Evolutionary conservation across 2,329 filamentous ascomycete species (phyloP), one percentile per base, ranked within the genome.

Genomic region (Dothistroma septosporum): DNA sequence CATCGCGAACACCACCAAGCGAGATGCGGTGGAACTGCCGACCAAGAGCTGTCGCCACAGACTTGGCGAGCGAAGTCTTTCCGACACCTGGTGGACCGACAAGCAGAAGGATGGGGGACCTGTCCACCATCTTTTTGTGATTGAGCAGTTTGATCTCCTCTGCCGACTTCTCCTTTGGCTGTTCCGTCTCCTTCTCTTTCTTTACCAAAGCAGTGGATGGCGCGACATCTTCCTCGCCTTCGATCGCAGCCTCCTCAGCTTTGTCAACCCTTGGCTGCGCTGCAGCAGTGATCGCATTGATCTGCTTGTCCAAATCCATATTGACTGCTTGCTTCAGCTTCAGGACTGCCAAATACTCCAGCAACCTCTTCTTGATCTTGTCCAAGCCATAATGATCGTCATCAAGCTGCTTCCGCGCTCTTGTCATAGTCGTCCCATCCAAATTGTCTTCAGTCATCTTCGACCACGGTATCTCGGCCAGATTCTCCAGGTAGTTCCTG

Each of bases 1-100:
- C 94, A 70, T 99, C 94, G 58, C 94, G 84, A 2, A 99, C 93
- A 68, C 94, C 94, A 62, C 94, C 94, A 4, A 99, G 86, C 3
- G 94, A 97, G 69, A 99, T 97, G 50, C 94, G 87, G 76, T 99
- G 93, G 75, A 99, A 99, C 75, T 97, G 96, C 65, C 94, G 87
- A 16, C 93, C 93, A 11, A 99, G 82, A 1, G 94, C 92, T 16
- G 90, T 90, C 1, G 94, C 94, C 24, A 99, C 88, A 1, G 93
- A 97, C 69, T 92, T 91, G 32, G 94, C 94, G 50, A 99, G 81
- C 69, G 91, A 96, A 0, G 94, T 99, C 82, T 99, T 99, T 65
- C 94, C 94, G 2, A 93, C 92, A 53, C 94, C 94, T 1, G 94
- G 94, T 12, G 94, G 94, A 0, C 94, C 94, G 44, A 95, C 90